Conservation (phyloP, 768 basidiomycete genomes). For the Tephrocybe sp. region DNA sequence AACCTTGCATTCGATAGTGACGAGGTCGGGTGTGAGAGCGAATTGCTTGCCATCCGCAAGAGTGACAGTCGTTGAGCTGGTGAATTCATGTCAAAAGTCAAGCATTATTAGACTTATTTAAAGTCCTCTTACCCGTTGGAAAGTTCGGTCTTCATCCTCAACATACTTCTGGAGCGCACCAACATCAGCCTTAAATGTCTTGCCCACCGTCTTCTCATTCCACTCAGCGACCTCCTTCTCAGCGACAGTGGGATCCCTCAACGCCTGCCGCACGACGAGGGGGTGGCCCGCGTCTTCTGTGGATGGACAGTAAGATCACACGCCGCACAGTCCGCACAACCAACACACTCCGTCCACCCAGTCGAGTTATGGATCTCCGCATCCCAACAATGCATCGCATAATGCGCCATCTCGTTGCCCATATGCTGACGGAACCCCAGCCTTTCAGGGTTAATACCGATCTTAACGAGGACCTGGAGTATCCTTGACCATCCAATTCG, state of each 20-base stretch:
- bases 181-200: constrained; percentile 86
- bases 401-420: constrained; percentile 99
- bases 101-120: constrained; percentile 60
- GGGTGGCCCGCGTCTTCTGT: constrained; percentile 79
- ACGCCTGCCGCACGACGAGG: constrained; percentile 80
- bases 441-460: constrained; percentile 82
- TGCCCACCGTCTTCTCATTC: constrained; percentile 89
- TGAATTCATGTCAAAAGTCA: constrained; percentile 84
- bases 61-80: constrained; percentile 54
- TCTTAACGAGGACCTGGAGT: constrained; percentile 82
- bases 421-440: constrained; percentile 97
- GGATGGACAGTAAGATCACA: constrained; percentile 94
- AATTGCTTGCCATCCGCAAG: constrained; percentile 64
- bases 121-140: constrained; percentile 58
- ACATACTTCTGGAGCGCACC: constrained; percentile 61
- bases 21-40: constrained; percentile 64
- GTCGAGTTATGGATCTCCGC: constrained; percentile 92
- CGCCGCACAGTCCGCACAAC: constrained; percentile 96
- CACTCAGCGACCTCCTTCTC: constrained; percentile 79
- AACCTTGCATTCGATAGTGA: constrained; percentile 79
- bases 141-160: constrained; percentile 68
- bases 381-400: constrained; percentile 99
- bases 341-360: constrained; percentile 98
- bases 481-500: constrained; percentile 99
- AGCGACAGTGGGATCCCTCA: constrained; percentile 81